A percentile compares a stretch with the other conserved stretches of the same genome.
Conservation (phyloP, 129 eudicot species). For the Kitagawia praeruptora region DNA sequence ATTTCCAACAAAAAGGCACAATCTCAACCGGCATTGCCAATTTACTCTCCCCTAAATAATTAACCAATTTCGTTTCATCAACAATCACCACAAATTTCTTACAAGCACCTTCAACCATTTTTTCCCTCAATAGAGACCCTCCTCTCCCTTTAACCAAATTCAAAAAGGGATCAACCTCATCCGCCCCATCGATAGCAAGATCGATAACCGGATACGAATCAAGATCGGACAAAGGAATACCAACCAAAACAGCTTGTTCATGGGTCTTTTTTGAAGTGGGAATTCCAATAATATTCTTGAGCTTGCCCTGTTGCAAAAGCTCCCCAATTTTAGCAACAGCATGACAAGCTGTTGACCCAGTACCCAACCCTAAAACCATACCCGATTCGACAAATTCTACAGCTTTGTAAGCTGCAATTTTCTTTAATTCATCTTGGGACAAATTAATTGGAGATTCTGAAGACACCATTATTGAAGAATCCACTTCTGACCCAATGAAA, state of each 20-base stretch:
- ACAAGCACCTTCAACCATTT: slow-evolving; percentile 73
- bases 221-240: slow-evolving; percentile 67
- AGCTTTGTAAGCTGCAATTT: slow-evolving; percentile 85
- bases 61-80: slow-evolving; percentile 64
- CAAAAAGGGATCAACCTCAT: slow-evolving; percentile 76
- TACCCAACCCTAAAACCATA: slow-evolving; percentile 81
- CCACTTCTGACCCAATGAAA: slow-evolving; percentile 25
- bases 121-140: slow-evolving; percentile 75
- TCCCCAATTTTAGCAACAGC: slow-evolving; percentile 72
- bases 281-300: slow-evolving; percentile 56
- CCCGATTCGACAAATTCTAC: slow-evolving; percentile 77
- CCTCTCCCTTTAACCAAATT: slow-evolving; percentile 87
- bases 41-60: slow-evolving; percentile 60
- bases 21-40: slow-evolving; percentile 84
- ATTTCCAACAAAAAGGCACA: slow-evolving; percentile 70
- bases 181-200: slow-evolving; percentile 83
- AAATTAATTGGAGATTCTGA: slow-evolving; percentile 32
- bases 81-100: slow-evolving; percentile 72
- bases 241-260: slow-evolving; percentile 50
- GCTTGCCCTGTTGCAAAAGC: slow-evolving; percentile 56
- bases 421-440: slow-evolving; percentile 74
- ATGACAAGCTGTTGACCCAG: slow-evolving; percentile 89
- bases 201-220: slow-evolving; percentile 71
- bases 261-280: slow-evolving; percentile 73
- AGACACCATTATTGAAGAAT: slow-evolving; percentile 26